These are phyloP conservation scores for Pulveroboletus sp. DNA, from an alignment of 768 basidiomycete genomes.

Conservation along the genomic window DNA sequence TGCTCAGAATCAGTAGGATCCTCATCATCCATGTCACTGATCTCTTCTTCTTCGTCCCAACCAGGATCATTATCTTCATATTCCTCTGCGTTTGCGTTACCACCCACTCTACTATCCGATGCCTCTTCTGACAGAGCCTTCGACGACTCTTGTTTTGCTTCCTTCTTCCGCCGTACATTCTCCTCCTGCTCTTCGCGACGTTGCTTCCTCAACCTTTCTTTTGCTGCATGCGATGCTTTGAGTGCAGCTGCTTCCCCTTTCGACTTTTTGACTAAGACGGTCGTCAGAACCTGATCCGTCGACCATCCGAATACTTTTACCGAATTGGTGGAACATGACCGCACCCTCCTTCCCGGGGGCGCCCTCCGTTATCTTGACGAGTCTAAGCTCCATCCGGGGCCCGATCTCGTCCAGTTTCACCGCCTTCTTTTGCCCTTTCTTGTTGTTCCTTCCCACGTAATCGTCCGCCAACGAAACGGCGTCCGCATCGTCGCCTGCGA, in stretches of 20 bases:
- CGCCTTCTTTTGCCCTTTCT: slow-evolving; percentile 85
- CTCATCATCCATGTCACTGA: slow-evolving; percentile 50
- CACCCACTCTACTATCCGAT: slow-evolving; percentile 40
- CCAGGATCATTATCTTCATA: slow-evolving; percentile 35
- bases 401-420: slow-evolving; percentile 92
- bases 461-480: slow-evolving; percentile 84
- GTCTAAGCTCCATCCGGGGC: slow-evolving; percentile 86
- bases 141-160: slow-evolving; percentile 28
- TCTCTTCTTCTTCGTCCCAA: slow-evolving; percentile 63
- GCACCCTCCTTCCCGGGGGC: slow-evolving; percentile 89
- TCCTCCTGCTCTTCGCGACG: slow-evolving; percentile 86
- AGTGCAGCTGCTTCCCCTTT: slow-evolving; percentile 67
- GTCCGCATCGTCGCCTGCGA: slow-evolving; percentile 77
- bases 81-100: slow-evolving; percentile 39
- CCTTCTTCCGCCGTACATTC: slow-evolving; percentile 85
- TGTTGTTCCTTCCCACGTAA: slow-evolving; percentile 93
- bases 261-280: slow-evolving; percentile 75
- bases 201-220: slow-evolving; percentile 69
- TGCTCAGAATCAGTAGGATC: slow-evolving; percentile 41
- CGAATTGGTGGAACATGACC: slow-evolving; percentile 92
- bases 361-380: slow-evolving; percentile 94
- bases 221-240: slow-evolving; percentile 72
- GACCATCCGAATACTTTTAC: slow-evolving; percentile 42
- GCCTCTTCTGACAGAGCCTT: slow-evolving; percentile 27
- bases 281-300: slow-evolving; percentile 5